phyloP scores from a whole-genome alignment of 176 grass and related monocot genomes.

The Sorghum bicolor region DNA sequence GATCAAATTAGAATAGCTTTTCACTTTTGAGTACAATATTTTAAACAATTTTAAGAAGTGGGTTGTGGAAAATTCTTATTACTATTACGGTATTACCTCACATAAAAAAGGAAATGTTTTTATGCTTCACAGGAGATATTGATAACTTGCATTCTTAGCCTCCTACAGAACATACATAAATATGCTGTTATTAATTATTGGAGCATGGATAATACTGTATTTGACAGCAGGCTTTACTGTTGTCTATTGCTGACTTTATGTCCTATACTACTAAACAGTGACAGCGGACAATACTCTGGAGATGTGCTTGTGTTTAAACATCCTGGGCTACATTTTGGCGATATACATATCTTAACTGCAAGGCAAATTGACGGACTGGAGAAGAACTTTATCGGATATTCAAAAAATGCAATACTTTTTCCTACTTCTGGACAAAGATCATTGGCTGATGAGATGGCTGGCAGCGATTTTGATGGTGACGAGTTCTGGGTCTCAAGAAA shows the following conservation, averaged over 20 bases:
- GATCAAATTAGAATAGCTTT: neutral
- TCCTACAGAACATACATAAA: neutral
- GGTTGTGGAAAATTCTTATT: neutral
- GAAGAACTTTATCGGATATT: slow-evolving; percentile 39
- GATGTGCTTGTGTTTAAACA: slow-evolving; percentile 72
- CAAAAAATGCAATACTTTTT: slow-evolving; percentile 69
- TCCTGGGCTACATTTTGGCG: slow-evolving; percentile 72
- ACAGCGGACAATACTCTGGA: slow-evolving; percentile 53
- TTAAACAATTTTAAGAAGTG: neutral
- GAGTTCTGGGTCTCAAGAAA: slow-evolving; percentile 74
- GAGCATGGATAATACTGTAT: neutral
- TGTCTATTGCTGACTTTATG: neutral
- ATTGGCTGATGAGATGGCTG: slow-evolving; percentile 79
- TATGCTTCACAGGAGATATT: neutral
- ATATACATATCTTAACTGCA: slow-evolving; percentile 56
- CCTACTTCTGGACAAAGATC: slow-evolving; percentile 52
- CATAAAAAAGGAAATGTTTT: neutral
- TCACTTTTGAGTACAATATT: neutral
- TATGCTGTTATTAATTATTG: neutral
- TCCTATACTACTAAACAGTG: slow-evolving; percentile 38
- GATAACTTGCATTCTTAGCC: neutral
- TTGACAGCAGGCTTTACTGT: neutral
- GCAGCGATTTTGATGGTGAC: slow-evolving; percentile 75
- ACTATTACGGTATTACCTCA: neutral
- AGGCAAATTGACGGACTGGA: slow-evolving; percentile 40